These are phyloP conservation scores for Ascochyta pisi DNA, from an alignment of 2,329 filamentous ascomycete species.

Conservation along the genomic window DNA sequence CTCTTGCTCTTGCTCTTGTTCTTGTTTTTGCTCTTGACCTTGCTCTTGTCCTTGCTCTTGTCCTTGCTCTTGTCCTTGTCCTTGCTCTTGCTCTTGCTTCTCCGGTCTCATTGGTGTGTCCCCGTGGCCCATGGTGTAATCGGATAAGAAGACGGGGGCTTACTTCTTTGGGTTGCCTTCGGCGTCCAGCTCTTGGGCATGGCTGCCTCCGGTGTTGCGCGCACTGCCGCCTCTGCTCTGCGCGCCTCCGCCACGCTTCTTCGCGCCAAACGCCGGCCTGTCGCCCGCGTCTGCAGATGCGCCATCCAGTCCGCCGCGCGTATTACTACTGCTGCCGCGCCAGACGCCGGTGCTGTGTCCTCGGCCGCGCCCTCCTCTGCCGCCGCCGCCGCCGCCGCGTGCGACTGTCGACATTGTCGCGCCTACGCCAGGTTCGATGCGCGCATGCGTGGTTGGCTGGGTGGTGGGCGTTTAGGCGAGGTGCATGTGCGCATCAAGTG, in stretches of 20 bases:
- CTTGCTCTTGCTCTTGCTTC: not conserved
- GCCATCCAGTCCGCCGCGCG: slow-evolving; percentile 26
- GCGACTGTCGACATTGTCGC: slow-evolving; percentile 40
- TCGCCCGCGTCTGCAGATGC: slow-evolving; percentile 10
- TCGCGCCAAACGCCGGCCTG: slow-evolving; percentile 6
- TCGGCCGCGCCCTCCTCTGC: slow-evolving; percentile 23
- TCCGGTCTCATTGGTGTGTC: not conserved
- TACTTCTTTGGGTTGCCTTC: slow-evolving; percentile 11
- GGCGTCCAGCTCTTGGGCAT: slow-evolving; percentile 8
- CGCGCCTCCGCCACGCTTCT: slow-evolving; percentile 17
- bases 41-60: too few species aligned
- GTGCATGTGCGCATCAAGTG: not conserved
- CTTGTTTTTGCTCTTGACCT: too few species aligned
- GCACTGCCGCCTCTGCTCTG: slow-evolving; percentile 1
- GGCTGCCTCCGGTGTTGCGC: slow-evolving; percentile 2
- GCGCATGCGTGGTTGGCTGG: slow-evolving; percentile 18
- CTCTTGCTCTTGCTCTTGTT: too few species aligned
- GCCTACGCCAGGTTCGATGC: slow-evolving; percentile 17
- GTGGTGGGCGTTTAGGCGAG: not conserved
- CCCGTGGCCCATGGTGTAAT: slow-evolving; percentile 5
- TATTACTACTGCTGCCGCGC: slow-evolving; percentile 14
- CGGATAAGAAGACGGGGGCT: slow-evolving; percentile 12
- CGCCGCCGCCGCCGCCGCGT: slow-evolving; percentile 30
- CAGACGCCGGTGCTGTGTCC: slow-evolving; percentile 19
- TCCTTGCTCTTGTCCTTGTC: too few species aligned